phyloP scores from a whole-genome alignment of 345 rosid species.

The Gossypium stocksii region DNA sequence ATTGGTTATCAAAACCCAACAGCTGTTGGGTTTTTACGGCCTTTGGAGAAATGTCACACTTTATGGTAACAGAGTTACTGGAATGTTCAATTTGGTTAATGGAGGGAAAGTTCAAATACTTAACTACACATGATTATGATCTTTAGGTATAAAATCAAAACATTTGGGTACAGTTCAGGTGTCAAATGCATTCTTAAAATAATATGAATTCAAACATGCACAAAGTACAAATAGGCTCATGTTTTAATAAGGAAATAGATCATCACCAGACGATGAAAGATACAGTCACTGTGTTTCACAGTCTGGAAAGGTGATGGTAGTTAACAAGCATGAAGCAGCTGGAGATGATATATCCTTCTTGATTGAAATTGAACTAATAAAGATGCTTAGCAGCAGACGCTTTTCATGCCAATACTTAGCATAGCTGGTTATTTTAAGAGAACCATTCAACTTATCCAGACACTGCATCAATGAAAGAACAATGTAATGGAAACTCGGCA shows the following conservation, averaged over 20 bases:
- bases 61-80: neutral
- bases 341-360: neutral
- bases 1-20: neutral
- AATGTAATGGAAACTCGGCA: slow-evolving; percentile 67
- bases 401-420: neutral
- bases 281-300: neutral
- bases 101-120: neutral
- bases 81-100: neutral
- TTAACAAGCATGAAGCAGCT: neutral
- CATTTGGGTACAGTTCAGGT: neutral
- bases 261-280: neutral
- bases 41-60: neutral
- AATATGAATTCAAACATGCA: neutral
- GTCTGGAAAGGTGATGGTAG: neutral
- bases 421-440: neutral
- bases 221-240: neutral
- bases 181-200: neutral
- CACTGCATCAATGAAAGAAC: neutral
- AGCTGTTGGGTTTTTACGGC: neutral
- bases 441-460: neutral
- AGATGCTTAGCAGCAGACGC: neutral
- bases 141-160: neutral
- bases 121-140: neutral
- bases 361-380: neutral
- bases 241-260: neutral